Base-by-base conservation (phyloP, 2,329 filamentous ascomycete genomes). In the Stenocarpella maydis region DNA sequence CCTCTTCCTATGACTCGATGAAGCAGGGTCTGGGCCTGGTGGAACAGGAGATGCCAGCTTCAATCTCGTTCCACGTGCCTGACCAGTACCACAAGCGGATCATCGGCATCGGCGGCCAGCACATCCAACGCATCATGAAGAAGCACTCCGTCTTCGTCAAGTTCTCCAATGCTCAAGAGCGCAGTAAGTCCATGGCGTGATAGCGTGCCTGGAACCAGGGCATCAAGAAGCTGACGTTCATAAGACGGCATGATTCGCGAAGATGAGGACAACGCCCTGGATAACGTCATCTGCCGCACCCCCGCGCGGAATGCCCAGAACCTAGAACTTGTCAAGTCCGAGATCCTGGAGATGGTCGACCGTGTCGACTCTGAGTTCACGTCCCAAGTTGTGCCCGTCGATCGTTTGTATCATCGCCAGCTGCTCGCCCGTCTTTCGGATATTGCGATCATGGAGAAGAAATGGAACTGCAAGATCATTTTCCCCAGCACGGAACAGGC, bases 101-200 rank as follows among this genome's bases (percentile, higher is more conserved):
- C 77, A 99, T 99, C 73, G 96, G 96, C 65, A 98, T 99, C 76
- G 96, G 96, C 71, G 96, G 96, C 12, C 95, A 98, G 79, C 96
- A 99, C 78, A 99, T 99, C 74, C 96, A 99, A 81, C 93, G 95
- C 67, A 98, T 99, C 83, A 99, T 99, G 96, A 98, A 99, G 85
- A 98, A 98, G 82, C 97, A 99, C 82, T 98, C 96, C 0, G 96
- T 99, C 74, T 99, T 99, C 76, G 96, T 99, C 83, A 99, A 99
- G 79, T 99, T 99, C 77, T 97, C 94, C 73, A 99, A 99, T 76
- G 96, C 96, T 19, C 98, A 98, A 95, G 96, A 99, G 78, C 91
- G 96, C 77, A 96, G 94, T 83, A 76, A 43, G 74, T 67, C 31
- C 31, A 12, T 53, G 15, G 41, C 31, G 9, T 26, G 37, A 14